Percentiles rank a stretch among this genome's conserved stretches.
Conservation (phyloP, 129 eudicot genomes). For the Logfia minima region DNA sequence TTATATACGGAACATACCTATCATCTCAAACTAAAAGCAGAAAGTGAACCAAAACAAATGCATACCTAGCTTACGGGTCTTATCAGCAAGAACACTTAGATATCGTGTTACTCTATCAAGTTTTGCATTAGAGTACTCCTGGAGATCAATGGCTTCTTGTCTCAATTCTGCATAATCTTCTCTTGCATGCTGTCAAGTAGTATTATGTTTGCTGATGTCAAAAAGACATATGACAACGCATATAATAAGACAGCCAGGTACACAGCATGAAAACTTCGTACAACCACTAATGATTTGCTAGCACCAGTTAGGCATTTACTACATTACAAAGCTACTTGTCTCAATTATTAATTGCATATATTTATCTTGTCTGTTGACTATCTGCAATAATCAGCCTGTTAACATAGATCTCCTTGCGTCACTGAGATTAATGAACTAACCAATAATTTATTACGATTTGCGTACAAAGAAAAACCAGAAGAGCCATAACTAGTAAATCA, state of each 20-base stretch:
- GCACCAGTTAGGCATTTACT: slow-evolving; percentile 13
- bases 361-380: slow-evolving; percentile 7
- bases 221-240: slow-evolving; percentile 11
- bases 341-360: not conserved
- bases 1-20: not conserved
- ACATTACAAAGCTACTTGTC: slow-evolving; percentile 15
- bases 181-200: slow-evolving; percentile 71
- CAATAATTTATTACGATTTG: not conserved
- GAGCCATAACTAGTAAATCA: slow-evolving; percentile 4
- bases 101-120: slow-evolving; percentile 88
- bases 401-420: slow-evolving; percentile 7
- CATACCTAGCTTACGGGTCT: slow-evolving; percentile 90
- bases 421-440: not conserved
- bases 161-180: slow-evolving; percentile 84
- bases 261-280: slow-evolving; percentile 1
- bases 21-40: slow-evolving; percentile 4
- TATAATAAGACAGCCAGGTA: slow-evolving; percentile 17
- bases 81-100: slow-evolving; percentile 93
- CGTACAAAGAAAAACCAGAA: not conserved
- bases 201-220: slow-evolving; percentile 15
- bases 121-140: slow-evolving; percentile 88
- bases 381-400: slow-evolving; percentile 6
- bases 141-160: slow-evolving; percentile 91
- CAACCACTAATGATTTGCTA: not conserved
- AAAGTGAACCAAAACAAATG: slow-evolving; percentile 14